phyloP scores from a whole-genome alignment of 2,329 filamentous ascomycete species.

The Fusarium drepaniforme region DNA sequence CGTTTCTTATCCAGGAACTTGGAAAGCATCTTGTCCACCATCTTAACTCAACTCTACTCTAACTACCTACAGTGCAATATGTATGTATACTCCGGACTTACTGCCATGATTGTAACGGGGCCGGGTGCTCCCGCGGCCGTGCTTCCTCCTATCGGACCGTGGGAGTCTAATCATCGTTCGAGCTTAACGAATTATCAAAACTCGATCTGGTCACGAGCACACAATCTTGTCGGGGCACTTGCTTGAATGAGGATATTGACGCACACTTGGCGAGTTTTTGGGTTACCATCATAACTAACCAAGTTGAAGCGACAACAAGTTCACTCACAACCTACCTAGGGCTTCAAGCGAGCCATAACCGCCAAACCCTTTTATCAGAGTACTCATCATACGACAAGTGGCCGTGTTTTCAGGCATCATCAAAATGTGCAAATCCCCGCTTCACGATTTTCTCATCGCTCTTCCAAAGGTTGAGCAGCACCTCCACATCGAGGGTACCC shows the following conservation, averaged over 20 bases:
- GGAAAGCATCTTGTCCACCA: not conserved
- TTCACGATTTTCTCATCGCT: slow-evolving; percentile 69
- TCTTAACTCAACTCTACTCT: not conserved
- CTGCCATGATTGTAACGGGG: slow-evolving; percentile 20
- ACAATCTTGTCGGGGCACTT: not conserved
- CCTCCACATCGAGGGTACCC: slow-evolving; percentile 82
- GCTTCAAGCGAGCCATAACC: not conserved
- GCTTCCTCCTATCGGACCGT: slow-evolving; percentile 28
- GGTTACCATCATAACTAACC: not conserved
- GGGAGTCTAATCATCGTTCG: slow-evolving; percentile 7
- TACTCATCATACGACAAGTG: not conserved
- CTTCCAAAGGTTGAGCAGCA: slow-evolving; percentile 88
- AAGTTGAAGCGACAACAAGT: not conserved
- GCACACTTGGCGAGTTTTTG: not conserved
- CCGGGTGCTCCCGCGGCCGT: slow-evolving; percentile 31
- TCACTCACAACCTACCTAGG: not conserved
- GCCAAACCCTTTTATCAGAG: not conserved
- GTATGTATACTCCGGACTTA: not conserved
- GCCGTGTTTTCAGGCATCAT: not conserved
- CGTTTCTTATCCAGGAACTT: not conserved
- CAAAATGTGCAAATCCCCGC: slow-evolving; percentile 64
- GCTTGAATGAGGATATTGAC: not conserved
- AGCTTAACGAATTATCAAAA: slow-evolving; percentile 15
- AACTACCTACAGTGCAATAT: not conserved
- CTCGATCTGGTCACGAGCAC: slow-evolving; percentile 2